Evolutionary conservation across 176 grass and related monocot species (phyloP).

Genomic region (Ensete glaucum): DNA sequence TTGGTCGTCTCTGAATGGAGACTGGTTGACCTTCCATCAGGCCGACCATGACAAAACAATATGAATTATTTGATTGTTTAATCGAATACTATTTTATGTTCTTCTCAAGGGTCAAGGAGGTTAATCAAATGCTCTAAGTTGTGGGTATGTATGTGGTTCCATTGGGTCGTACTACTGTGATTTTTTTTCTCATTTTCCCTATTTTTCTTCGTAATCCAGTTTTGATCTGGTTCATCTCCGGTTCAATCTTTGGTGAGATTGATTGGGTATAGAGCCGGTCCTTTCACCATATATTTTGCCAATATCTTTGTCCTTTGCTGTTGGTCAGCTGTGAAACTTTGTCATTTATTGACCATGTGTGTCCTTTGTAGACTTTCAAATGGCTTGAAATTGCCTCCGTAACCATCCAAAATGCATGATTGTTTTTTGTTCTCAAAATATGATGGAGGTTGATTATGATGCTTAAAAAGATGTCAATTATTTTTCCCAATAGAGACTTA

Average conservation of each 20-base stretch:
- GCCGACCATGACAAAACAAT: no score
- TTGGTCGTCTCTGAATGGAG: no score
- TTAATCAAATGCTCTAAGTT: no score
- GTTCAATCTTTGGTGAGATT: no score
- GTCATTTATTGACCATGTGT: neutral
- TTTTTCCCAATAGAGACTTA: neutral
- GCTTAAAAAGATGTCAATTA: neutral
- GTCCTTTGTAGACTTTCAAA: neutral
- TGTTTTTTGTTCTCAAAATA: no score
- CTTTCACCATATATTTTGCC: neutral
- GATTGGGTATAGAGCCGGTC: neutral
- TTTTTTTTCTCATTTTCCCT: neutral
- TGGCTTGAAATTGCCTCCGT: neutral
- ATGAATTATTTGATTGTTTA: no score
- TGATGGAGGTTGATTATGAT: neutral
- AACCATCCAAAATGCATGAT: neutral
- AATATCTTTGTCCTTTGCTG: no score
- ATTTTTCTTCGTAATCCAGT: neutral
- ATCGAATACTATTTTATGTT: no score
- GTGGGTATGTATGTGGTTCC: no score
- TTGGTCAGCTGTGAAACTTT: neutral
- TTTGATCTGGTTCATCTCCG: neutral
- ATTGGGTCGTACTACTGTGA: no score
- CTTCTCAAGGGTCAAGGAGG: no score
- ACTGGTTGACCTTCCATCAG: no score